phyloP scores from a whole-genome alignment of 345 rosid genomes.

The Acer negundo region DNA sequence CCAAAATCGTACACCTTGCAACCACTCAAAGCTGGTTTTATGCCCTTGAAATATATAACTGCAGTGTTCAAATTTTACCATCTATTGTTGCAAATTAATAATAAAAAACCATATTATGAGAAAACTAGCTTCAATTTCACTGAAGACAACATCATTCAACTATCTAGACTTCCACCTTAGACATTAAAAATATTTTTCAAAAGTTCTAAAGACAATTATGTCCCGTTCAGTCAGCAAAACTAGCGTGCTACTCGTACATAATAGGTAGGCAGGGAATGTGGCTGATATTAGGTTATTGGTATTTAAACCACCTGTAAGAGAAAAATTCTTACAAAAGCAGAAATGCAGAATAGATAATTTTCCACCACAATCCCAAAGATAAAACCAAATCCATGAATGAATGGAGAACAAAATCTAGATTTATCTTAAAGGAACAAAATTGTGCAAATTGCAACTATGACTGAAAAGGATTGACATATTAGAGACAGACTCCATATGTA shows the following conservation, averaged over 20 bases:
- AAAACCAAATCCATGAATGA: neutral
- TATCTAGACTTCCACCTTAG: neutral
- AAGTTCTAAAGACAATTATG: neutral
- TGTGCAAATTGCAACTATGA: neutral
- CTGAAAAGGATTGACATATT: neutral
- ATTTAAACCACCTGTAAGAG: neutral
- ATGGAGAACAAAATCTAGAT: neutral
- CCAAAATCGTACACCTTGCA: neutral
- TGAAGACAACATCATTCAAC: neutral
- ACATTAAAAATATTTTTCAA: neutral
- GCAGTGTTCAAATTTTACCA: neutral
- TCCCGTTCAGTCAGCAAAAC: neutral
- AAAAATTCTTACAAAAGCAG: neutral
- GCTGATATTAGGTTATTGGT: too few relatives aligned
- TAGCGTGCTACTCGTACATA: neutral
- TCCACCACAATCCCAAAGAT: neutral
- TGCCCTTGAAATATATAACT: neutral
- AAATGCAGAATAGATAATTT: neutral
- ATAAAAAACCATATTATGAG: neutral
- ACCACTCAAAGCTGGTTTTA: too few relatives aligned
- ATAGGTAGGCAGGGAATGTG: neutral
- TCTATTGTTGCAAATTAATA: neutral
- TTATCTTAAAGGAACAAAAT: neutral
- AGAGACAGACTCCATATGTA: neutral
- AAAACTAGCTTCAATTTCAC: neutral